Base-by-base conservation (phyloP, 164 flowering plant species). In the Warburgia ugandensis region DNA sequence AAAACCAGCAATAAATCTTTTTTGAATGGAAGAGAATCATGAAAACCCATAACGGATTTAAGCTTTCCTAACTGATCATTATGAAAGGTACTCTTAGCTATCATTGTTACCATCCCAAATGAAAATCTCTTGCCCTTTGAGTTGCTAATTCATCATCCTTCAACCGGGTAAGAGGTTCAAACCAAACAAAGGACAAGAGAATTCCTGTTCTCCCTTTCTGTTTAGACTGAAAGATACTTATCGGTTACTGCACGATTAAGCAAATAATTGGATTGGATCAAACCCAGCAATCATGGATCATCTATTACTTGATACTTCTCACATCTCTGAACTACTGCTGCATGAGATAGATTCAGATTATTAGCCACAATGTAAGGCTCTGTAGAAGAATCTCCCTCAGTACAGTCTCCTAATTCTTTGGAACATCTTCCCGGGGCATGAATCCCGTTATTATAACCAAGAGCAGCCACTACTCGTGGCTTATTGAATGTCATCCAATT, bases 401-500 rank as follows among this genome's bases (percentile, higher is more conserved):
- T 42, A 28, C 66, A 62, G 25, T 62, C 50, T 12, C 66, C 66
- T 29, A 31, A 41, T 25, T 37, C 19, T 17, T 48, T 48, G 6
- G 65, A 61, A 25, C 65, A 61, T 21, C 65, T 55, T 29, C 50
- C 60, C 5, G 65, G 60, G 5, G 65, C 50, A 27, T 32, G 25
- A 11, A 23, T 28, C 6, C 66, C 66, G 35, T 62, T 55, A n/a
- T 62, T 56, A 56, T 55, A 62, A 7, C 61, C 61, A 28, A 56
- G 51, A 10, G 56, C 52, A 32, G 66, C 61, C 21, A 49, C 51
- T 2, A 45, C 56, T 43, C 61, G 49, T 19, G 66, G 66, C 49
- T 62, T 61, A 56, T 62, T 62, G 50, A 62, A 49, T 3, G 66
- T 56, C 43, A 62, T 40, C 66, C 61, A 56, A 23, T 62, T 55